Conservation (phyloP, 2,329 filamentous ascomycete genomes). For the Aspergillus awamori region DNA sequence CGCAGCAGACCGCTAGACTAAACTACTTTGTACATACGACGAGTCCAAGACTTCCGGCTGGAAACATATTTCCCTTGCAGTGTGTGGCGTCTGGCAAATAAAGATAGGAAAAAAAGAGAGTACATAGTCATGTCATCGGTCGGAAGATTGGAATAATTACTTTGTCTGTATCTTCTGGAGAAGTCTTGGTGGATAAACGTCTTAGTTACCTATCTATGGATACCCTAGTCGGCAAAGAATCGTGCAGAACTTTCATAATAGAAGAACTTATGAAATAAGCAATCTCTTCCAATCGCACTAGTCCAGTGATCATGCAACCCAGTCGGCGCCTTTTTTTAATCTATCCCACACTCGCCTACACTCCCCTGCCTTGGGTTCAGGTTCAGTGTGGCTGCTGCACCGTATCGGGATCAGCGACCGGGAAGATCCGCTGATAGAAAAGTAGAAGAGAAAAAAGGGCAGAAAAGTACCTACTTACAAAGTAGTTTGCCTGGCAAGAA, state of each 20-base stretch:
- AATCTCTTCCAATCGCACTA: not conserved
- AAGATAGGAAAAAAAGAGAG: too few species aligned
- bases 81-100: not conserved
- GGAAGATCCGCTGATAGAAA: slow-evolving; percentile 4
- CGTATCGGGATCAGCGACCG: slow-evolving; percentile 6
- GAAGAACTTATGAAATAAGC: not conserved
- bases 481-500: not conserved
- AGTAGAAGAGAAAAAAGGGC: not conserved
- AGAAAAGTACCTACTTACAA: not conserved
- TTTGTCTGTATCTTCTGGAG: too few species aligned
- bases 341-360: not conserved
- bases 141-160: not conserved
- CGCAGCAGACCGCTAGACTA: too few species aligned
- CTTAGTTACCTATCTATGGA: too few species aligned
- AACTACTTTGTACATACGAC: too few species aligned
- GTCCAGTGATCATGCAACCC: not conserved
- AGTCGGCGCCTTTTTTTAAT: not conserved
- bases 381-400: not conserved
- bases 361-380: not conserved
- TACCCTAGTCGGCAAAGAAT: too few species aligned
- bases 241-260: not conserved
- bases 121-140: not conserved
- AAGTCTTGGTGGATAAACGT: too few species aligned
- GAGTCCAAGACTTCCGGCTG: not conserved
- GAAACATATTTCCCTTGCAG: slow-evolving; percentile 6